Evolutionary conservation across 768 basidiomycete genomes (phyloP), one percentile per base, ranked within the genome.

Genomic region (Boletus barrowsii): DNA sequence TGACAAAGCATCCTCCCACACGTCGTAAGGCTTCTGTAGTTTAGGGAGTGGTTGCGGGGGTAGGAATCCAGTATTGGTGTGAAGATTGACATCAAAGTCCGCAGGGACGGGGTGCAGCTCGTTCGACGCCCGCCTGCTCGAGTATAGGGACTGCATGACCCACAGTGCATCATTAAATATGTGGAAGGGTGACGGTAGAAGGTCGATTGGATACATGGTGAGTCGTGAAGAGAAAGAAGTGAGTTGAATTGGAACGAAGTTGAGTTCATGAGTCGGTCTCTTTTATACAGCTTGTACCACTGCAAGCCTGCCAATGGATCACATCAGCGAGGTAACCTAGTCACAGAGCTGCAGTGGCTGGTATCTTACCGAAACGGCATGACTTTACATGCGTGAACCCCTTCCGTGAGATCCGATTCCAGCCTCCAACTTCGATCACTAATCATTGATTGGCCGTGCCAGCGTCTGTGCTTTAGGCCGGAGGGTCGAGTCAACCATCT

Each of bases 51-150:
- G 84, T 36, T 74, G 69, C 3, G 79, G 70, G 1, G 95, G 96
- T 61, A 98, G 82, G 75, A 98, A 98, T 0, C 96, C 96, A 0
- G 90, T 87, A 59, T 83, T 60, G 15, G 62, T 62, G 30, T 73
- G 56, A 50, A 71, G 65, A 49, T 73, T 64, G 17, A 87, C 69
- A 60, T 86, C 84, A 53, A 83, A 86, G 53, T 83, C 76, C 3
- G 67, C 60, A 18, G 74, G 75, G 11, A 72, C 65, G 41, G 69
- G 74, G 26, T 72, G 73, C 26, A 65, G 68, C 14, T 68, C 62
- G 44, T 63, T 59, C 7, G 69, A 51, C 14, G 66, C 45, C 54
- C 70, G 68, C 54, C 69, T 57, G 56, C 57, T 65, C 32, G 68
- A 66, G 52, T 76, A 66, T 37, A 76, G 70, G 7, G 81, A 79